phyloP scores from a whole-genome alignment of 164 flowering plant genomes.

The Nymphaea thermarum region DNA sequence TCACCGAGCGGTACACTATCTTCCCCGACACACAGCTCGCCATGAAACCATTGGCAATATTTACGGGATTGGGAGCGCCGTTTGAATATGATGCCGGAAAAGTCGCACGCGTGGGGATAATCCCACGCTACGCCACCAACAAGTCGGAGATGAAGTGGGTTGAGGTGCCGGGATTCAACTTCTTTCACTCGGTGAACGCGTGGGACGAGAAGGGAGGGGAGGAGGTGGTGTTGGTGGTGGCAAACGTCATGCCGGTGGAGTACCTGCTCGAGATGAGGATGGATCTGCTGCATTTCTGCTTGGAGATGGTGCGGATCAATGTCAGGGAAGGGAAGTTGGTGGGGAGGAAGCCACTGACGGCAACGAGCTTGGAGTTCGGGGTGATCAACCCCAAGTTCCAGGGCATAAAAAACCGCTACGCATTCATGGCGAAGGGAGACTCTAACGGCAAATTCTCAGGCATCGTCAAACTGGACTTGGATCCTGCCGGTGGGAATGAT shows the following conservation, averaged over 20 bases:
- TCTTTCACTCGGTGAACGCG: no score
- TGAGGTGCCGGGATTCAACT: no score
- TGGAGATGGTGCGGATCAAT: conserved; percentile 27
- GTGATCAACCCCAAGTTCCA: conserved; percentile 17
- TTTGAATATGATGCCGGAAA: conserved; percentile 32
- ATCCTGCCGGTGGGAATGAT: conserved; percentile 16
- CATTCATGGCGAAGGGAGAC: conserved; percentile 21
- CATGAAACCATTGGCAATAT: conserved; percentile 39
- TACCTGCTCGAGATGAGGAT: conserved; percentile 37
- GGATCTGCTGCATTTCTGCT: conserved; percentile 38
- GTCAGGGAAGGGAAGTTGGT: conserved; percentile 30
- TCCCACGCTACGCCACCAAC: no score
- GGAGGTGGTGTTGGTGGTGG: no score
- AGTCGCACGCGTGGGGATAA: conserved; percentile 50
- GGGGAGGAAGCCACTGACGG: conserved; percentile 34
- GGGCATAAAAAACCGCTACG: conserved; percentile 42
- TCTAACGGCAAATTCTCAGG: conserved; percentile 60
- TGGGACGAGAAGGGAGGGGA: no score
- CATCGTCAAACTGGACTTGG: conserved; percentile 41
- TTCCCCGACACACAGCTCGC: conserved; percentile 54
- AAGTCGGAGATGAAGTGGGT: no score
- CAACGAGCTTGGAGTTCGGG: conserved; percentile 29
- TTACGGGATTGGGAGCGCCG: conserved; percentile 27
- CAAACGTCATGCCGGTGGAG: no score
- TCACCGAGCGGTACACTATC: conserved; percentile 49